Percentiles rank a stretch among this genome's conserved stretches.
Conservation (phyloP, 148 eudicot species). For the Diospyros kaki region DNA sequence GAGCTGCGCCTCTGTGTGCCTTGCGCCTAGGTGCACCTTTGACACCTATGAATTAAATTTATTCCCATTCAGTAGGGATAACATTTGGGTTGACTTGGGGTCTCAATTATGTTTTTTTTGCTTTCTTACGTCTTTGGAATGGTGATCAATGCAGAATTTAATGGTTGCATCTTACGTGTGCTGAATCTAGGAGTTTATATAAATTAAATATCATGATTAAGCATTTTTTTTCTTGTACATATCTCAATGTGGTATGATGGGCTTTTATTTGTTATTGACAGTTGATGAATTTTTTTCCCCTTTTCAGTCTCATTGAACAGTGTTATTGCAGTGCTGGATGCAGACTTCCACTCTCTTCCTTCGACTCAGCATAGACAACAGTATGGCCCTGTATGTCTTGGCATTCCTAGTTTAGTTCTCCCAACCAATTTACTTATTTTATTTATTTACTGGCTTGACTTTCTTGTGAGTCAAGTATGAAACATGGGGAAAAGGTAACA, state of each 20-base stretch:
- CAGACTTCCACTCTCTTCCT: conserved; percentile 97
- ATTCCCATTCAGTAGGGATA: too few relatives aligned
- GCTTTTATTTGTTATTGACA: not conserved
- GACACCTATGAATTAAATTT: too few relatives aligned
- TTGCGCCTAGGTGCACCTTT: too few relatives aligned
- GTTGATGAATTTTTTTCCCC: conserved; percentile 6
- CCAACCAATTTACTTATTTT: too few relatives aligned
- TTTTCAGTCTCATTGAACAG: conserved; percentile 89
- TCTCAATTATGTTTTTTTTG: too few relatives aligned
- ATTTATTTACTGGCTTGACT: not conserved
- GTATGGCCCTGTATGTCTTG: conserved; percentile 84
- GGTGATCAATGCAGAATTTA: not conserved
- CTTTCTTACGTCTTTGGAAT: not conserved
- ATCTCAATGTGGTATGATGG: not conserved
- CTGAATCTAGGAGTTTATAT: not conserved
- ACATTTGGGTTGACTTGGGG: too few relatives aligned
- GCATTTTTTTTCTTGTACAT: not conserved
- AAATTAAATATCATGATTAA: not conserved
- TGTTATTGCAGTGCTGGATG: conserved; percentile 95
- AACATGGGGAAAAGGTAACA: too few relatives aligned
- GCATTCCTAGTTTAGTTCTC: too few relatives aligned
- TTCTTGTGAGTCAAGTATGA: not conserved
- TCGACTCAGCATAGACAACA: conserved; percentile 92
- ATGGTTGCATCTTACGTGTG: not conserved
- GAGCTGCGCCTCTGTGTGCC: too few relatives aligned